Evolutionary conservation across 176 grass and related monocot genomes (phyloP), one percentile per base, ranked within the genome.

Genomic region (Musa troglodytarum): DNA sequence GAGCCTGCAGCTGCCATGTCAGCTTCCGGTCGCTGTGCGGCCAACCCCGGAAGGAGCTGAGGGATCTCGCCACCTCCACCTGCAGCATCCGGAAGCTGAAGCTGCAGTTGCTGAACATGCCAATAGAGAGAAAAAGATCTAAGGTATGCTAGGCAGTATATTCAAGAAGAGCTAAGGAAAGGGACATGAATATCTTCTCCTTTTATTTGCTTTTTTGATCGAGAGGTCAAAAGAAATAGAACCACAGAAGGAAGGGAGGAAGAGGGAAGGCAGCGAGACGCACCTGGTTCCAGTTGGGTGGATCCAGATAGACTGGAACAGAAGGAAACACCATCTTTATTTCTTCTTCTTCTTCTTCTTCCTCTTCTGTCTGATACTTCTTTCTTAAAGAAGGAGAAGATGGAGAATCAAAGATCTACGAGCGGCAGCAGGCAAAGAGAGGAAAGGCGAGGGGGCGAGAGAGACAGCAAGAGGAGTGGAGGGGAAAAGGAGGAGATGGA

Each of bases 281-380:
- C 71, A 88, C 85, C 87, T 96, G 89, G 85, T 81, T 96, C 93
- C 93, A 96, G 86, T 89, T 96, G 76, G 89, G 89, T 73, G 83
- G 83, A 96, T 96, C 92, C 84, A 86, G 89, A 74, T 96, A 96
- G 68, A 86, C 54, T 67, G 93, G 89, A 92, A 92, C 89, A 73
- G 87, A 90, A 77, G 93, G 77, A 84, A 96, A 96, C 81, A 86
- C 93, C 93, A 96, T 96, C 87, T 85, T 88, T 82, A 54, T 84
- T 81, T 89, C 89, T 80, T 72, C 75, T 88, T 86, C 75, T 87
- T 83, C 74, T 64, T 51, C 10, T 75, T 92, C 81, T 84, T 86
- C 76, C 87, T 65, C 82, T 86, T 84, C 79, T 82, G 80, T 64
- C 53, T 9, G 24, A 59, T 67, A 14, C 49, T 76, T 76, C 83